Evolutionary conservation across 2,329 filamentous ascomycete species (phyloP).

Genomic region (Geosmithia putterillii): DNA sequence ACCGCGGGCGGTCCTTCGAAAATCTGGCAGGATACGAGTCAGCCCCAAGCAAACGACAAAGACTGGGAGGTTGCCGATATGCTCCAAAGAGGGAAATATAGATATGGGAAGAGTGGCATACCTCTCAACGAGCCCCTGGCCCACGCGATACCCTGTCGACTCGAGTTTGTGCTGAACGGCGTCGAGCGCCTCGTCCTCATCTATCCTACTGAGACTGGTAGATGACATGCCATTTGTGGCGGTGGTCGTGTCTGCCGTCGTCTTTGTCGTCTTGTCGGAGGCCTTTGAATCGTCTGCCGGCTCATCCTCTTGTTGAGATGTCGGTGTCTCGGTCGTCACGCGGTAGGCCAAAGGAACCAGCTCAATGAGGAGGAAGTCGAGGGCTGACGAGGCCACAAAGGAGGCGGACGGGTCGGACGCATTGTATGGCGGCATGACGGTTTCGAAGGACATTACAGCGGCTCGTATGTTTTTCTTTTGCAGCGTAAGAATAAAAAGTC

Average conservation of each 20-base stretch:
- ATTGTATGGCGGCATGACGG: slow-evolving; percentile 54
- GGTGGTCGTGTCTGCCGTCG: slow-evolving; percentile 21
- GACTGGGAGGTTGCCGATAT: not conserved
- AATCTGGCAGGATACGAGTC: slow-evolving; percentile 39
- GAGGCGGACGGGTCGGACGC: slow-evolving; percentile 61
- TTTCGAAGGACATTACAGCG: slow-evolving; percentile 57
- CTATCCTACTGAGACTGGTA: slow-evolving; percentile 31
- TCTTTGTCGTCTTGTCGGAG: not conserved
- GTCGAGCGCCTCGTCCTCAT: slow-evolving; percentile 75
- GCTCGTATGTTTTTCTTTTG: not conserved
- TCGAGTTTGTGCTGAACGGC: slow-evolving; percentile 79
- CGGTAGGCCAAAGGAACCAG: slow-evolving; percentile 89
- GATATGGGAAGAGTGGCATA: slow-evolving; percentile 24
- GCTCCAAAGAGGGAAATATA: not conserved
- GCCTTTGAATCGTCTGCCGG: not conserved
- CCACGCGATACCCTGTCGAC: slow-evolving; percentile 77
- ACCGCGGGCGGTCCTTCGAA: slow-evolving; percentile 72
- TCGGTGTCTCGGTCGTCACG: slow-evolving; percentile 56
- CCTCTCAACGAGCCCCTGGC: slow-evolving; percentile 85
- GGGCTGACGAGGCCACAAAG: slow-evolving; percentile 71
- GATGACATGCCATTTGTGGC: slow-evolving; percentile 30
- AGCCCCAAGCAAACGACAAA: not conserved
- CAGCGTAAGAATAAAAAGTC: not conserved
- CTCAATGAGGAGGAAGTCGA: slow-evolving; percentile 94
- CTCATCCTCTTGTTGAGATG: slow-evolving; percentile 17